Evolutionary conservation across 768 basidiomycete species (phyloP), one percentile per base, ranked within the genome.

Genomic region (Lactifluus volemus): DNA sequence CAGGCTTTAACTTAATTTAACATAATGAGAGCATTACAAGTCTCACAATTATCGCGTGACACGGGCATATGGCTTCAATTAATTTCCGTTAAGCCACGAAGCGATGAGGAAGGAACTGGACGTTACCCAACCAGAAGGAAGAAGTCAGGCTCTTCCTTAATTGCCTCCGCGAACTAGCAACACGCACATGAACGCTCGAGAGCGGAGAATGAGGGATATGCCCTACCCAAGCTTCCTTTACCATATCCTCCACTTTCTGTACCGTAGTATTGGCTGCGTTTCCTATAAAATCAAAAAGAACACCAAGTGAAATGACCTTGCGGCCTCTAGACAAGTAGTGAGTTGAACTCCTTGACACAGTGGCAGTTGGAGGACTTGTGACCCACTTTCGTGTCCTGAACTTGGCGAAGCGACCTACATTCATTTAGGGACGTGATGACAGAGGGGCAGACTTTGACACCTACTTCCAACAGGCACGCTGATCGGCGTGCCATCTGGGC

Each of bases 41-140:
- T 62, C 80, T 32, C 60, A 83, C 88, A 89, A 61, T 86, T 81
- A 66, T 90, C 84, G 48, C 78, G 71, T 11, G 80, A 71, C 5
- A 92, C 80, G 3, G 89, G 89, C 91, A 95, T 94, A 71, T 96
- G 92, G 15, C 88, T 90, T 50, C 36, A 52, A 39, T 29, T 10
- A 36, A 19, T 11, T 56, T 55, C 32, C 49, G 6, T 10, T 15
- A 44, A 11, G 1, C n/a, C 5, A 19, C 6, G 19, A 25, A 2
- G 8, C 17, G 29, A 30, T 29, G n/a, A 2, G 2, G 44, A n/a
- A 48, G 6, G 30, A 42, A 19, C 49, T 9, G 7, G n/a, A 67
- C 79, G 34, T 53, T 53, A 84, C 86, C 86, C 84, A 58, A 79
- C 80, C 55, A 91, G 79, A 57, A 90, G 68, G 75, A 95, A 96